Evolutionary conservation across 2,329 filamentous ascomycete genomes (phyloP).

Genomic region (Monilinia laxa): DNA sequence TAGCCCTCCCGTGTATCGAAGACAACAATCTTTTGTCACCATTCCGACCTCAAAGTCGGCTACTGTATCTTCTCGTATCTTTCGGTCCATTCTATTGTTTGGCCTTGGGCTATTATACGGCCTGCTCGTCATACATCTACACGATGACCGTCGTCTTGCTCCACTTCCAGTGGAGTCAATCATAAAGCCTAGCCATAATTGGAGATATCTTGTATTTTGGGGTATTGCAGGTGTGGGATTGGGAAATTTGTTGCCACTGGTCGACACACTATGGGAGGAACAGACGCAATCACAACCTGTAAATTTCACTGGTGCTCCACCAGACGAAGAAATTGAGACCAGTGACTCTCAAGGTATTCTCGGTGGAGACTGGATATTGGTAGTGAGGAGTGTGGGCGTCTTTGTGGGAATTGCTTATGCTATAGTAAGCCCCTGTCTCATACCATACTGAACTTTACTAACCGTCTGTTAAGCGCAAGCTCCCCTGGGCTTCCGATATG

Average conservation of each 20-base stretch:
- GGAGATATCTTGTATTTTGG: slow-evolving; percentile 77
- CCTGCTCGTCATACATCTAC: slow-evolving; percentile 74
- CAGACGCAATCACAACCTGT: not conserved
- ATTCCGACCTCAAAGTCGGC: slow-evolving; percentile 38
- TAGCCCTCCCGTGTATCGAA: slow-evolving; percentile 20
- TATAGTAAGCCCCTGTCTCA: slow-evolving; percentile 66
- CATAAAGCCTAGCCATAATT: slow-evolving; percentile 49
- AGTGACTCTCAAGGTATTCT: slow-evolving; percentile 39
- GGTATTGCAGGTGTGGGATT: slow-evolving; percentile 74
- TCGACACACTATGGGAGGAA: slow-evolving; percentile 73
- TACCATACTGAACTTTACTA: slow-evolving; percentile 25
- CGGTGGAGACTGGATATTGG: slow-evolving; percentile 71
- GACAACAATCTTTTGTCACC: slow-evolving; percentile 28
- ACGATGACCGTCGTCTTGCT: slow-evolving; percentile 64
- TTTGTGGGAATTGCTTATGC: slow-evolving; percentile 74
- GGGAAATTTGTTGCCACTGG: slow-evolving; percentile 78
- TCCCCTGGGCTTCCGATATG: slow-evolving; percentile 92
- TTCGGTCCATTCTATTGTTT: slow-evolving; percentile 69
- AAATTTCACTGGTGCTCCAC: slow-evolving; percentile 16
- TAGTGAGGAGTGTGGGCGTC: slow-evolving; percentile 66
- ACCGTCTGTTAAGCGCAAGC: slow-evolving; percentile 62
- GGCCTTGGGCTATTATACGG: slow-evolving; percentile 81
- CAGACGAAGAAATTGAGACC: slow-evolving; percentile 31
- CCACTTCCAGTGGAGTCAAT: slow-evolving; percentile 55
- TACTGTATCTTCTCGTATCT: slow-evolving; percentile 46